These are phyloP conservation scores for Alloteropsis semialata DNA, from an alignment of 176 grass and related monocot species.

Conservation along the genomic window DNA sequence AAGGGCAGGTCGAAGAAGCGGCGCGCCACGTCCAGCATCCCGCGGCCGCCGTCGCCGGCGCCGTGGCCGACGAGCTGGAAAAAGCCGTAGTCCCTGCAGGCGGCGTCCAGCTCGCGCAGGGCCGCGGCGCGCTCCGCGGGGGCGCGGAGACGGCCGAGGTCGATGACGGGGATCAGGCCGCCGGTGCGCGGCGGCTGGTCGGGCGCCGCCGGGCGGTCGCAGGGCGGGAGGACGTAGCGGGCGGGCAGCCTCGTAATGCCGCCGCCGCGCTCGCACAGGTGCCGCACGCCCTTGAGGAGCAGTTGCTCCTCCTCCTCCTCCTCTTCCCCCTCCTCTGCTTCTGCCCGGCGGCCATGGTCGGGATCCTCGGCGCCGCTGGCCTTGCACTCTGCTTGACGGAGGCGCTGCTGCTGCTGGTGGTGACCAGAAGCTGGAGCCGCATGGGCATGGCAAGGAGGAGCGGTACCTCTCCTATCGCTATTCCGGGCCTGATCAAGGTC, in stretches of 20 bases:
- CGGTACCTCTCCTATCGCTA: neutral
- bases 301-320: neutral
- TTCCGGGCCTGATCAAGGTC: neutral
- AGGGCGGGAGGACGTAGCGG: conserved; percentile 55
- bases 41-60: neutral
- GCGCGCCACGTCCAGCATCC: conserved; percentile 40
- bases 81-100: conserved; percentile 63
- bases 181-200: neutral
- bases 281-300: conserved; percentile 54
- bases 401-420: neutral
- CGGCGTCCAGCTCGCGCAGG: conserved; percentile 38
- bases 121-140: conserved; percentile 11
- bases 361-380: too few relatives aligned
- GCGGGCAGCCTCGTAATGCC: conserved; percentile 40
- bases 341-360: neutral
- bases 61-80: conserved; percentile 75
- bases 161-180: conserved; percentile 42
- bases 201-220: conserved; percentile 34
- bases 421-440: neutral
- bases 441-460: neutral
- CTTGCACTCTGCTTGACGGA: neutral
- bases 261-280: conserved; percentile 47
- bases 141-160: conserved; percentile 37
- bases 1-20: conserved; percentile 61
- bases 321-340: neutral